Evolutionary conservation across 192 early-diverging fungal genomes (phyloP).

Genomic region (Thoreauomyces humboldtii): DNA sequence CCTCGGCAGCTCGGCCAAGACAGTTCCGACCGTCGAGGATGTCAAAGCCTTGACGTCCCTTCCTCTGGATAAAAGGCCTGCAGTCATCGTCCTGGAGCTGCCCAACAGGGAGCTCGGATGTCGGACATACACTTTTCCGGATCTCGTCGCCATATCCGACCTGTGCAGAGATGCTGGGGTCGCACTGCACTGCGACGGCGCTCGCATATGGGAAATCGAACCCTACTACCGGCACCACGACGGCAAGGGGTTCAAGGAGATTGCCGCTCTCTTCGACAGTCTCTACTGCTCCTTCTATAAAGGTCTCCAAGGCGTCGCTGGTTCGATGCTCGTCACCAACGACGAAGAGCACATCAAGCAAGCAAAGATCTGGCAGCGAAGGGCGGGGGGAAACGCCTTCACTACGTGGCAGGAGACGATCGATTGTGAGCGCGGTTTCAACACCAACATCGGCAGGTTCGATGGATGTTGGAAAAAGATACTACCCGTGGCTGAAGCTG

Average conservation of each 20-base stretch:
- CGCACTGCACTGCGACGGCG: slow-evolving; percentile 6
- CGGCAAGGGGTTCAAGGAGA: not conserved
- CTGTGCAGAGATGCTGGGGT: not conserved
- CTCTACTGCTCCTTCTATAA: not conserved
- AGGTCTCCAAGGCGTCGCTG: not conserved
- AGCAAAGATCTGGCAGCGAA: slow-evolving; percentile 1
- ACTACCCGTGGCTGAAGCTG: not conserved
- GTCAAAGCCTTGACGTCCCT: not conserved
- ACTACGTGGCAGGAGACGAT: not conserved
- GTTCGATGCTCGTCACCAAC: not conserved
- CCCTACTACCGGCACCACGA: not conserved
- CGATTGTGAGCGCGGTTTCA: slow-evolving; percentile 5
- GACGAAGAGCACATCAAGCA: not conserved
- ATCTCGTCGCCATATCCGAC: not conserved
- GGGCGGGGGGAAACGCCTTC: not conserved
- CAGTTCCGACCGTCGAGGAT: not conserved
- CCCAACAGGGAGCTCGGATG: slow-evolving; percentile 2
- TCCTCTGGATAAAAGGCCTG: not conserved
- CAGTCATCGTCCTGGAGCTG: not conserved
- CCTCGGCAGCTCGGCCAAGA: not conserved
- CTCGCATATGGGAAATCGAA: not conserved
- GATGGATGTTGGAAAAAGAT: not conserved
- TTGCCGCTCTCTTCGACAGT: not conserved
- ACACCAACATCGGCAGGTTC: not conserved
- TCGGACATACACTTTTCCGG: not conserved